Evolutionary conservation across 208 protist species (phyloP).

Genomic region (Vickermania spadyakhi): DNA sequence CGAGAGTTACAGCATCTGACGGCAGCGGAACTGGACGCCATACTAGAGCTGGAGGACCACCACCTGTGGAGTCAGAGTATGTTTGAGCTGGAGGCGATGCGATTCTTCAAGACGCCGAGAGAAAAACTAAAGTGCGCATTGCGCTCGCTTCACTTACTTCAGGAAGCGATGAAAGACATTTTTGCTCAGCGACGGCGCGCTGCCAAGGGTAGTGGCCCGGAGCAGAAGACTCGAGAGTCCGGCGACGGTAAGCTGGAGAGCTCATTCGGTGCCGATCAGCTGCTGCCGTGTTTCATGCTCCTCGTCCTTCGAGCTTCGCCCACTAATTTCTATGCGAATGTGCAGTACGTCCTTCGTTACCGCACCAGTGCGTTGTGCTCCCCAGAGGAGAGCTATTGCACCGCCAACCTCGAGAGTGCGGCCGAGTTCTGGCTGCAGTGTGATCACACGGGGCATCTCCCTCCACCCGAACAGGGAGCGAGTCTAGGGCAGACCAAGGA

Average conservation of each 20-base stretch:
- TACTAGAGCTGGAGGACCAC: constrained; percentile 52
- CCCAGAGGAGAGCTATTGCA: constrained; percentile 64
- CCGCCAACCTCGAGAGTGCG: constrained; percentile 51
- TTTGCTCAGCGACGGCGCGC: constrained; percentile 6
- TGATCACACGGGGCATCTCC: constrained; percentile 21
- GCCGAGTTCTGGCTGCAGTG: constrained; percentile 54
- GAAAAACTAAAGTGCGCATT: constrained; percentile 71
- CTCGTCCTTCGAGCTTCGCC: constrained; percentile 60
- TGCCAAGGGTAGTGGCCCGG: not conserved
- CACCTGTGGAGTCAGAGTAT: constrained; percentile 71
- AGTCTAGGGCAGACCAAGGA: no score
- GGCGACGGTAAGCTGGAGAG: not conserved
- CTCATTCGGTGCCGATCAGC: constrained; percentile 68
- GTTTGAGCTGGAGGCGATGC: constrained; percentile 81
- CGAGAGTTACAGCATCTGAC: constrained; percentile 20
- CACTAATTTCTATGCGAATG: constrained; percentile 58
- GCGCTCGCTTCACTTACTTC: constrained; percentile 47
- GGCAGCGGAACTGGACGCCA: constrained; percentile 42
- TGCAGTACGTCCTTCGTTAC: constrained; percentile 59
- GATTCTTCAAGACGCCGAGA: constrained; percentile 70
- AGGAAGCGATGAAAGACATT: constrained; percentile 30
- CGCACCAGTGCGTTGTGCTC: constrained; percentile 24
- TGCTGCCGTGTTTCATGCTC: constrained; percentile 76
- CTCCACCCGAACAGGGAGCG: no score
- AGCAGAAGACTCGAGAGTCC: not conserved